A percentile compares a stretch with the other conserved stretches of the same genome.
These are phyloP conservation scores for Diphasiastrum complanatum DNA, from an alignment of 83 land plant species.

Conservation along the genomic window DNA sequence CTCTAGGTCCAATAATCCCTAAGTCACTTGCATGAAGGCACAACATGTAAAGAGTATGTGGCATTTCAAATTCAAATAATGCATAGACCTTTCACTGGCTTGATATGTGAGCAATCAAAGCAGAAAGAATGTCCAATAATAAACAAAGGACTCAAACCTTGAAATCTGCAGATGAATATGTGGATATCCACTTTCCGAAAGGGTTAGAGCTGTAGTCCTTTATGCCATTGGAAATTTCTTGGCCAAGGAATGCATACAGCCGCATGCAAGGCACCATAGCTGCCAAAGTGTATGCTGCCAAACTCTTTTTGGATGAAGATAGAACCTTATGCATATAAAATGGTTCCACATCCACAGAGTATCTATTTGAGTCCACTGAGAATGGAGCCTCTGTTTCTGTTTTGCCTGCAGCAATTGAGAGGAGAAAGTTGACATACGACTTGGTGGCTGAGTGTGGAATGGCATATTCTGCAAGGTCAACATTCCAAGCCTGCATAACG, in stretches of 20 bases:
- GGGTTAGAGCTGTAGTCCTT: conserved; percentile 36
- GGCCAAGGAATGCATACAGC: conserved; percentile 72
- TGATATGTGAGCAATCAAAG: too few species aligned
- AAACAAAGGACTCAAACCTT: too few species aligned
- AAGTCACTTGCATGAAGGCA: too few species aligned
- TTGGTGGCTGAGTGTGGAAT: conserved; percentile 49
- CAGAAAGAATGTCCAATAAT: too few species aligned
- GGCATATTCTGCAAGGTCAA: conserved; percentile 35
- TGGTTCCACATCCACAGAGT: neutral
- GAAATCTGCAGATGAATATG: conserved; percentile 57
- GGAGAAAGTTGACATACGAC: conserved; percentile 64
- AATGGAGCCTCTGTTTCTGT: too few species aligned
- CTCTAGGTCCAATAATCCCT: too few species aligned
- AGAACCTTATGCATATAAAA: neutral
- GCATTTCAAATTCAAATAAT: too few species aligned
- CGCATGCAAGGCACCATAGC: conserved; percentile 97
- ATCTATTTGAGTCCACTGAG: too few species aligned
- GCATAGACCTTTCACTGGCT: too few species aligned
- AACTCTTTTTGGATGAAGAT: conserved; percentile 17
- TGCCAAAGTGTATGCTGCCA: conserved; percentile 54
- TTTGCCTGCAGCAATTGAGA: conserved; percentile 61
- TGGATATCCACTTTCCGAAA: conserved; percentile 73
- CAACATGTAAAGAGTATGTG: too few species aligned
- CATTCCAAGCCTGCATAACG: conserved; percentile 55
- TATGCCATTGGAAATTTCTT: conserved; percentile 40